Base-by-base conservation (phyloP, 192 early-diverging fungal genomes). In the Linderina pennispora region DNA sequence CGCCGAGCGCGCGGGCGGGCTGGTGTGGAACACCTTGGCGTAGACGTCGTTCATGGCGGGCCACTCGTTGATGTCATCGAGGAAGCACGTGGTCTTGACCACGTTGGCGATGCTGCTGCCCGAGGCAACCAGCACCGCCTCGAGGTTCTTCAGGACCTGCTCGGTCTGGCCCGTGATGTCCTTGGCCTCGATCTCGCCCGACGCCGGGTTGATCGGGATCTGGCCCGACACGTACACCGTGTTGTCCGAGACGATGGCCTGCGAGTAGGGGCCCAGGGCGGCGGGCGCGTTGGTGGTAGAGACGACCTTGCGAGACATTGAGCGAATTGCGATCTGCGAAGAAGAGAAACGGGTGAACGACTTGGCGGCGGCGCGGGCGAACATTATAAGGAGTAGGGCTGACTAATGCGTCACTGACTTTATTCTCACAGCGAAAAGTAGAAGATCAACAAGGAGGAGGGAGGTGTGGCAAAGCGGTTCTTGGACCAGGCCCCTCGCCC, bases 11-110 rank as follows among this genome's bases (percentile, higher is more conserved):
- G 88, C 88, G 23, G 88, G 88, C 37, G 78, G 70, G 40, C 71
- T 74, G 3, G 58, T 67, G 34, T 69, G 75, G 65, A 89, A 83
- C 63, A 86, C 81, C 58, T 81, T 75, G 32, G 63, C 81, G 48
- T 98, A 98, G 36, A 88, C 75, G 55, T 89, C 85, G 68, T 98
- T 98, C 80, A 98, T 89, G 16, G 65, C 69, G 11, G 57, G 80
- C 78, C 95, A 98, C 70, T 94, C 88, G 62, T 89, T 88, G 79
- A 89, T 89, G 57, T 82, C 80, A 69, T 91, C 88, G 26, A 98
- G 55, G 65, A 96, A 98, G 37, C 95, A 92, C 15, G 93, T 96
- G 18, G 92, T 94, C 80, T 98, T 98, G 64, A 96, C 84, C 13
- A 96, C 87, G 47, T 88, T 81, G 33, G 87, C 77, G 23, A 96